These are phyloP conservation scores for Mucor lusitanicus DNA, from an alignment of 371 early-diverging fungal species.

Conservation along the genomic window DNA sequence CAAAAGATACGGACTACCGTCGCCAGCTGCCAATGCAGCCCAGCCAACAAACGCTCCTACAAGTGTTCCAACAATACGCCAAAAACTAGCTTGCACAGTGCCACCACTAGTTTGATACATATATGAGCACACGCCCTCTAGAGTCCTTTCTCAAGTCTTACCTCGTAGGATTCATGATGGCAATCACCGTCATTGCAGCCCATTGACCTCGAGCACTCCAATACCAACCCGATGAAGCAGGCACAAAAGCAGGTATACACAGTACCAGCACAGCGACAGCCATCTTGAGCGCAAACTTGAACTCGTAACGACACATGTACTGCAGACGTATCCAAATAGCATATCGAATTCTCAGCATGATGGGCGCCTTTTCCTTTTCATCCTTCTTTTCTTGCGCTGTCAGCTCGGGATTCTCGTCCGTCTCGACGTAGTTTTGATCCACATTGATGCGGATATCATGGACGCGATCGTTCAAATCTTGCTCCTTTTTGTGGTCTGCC, in stretches of 20 bases:
- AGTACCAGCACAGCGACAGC: constrained; percentile 48
- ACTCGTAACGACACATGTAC: constrained; percentile 49
- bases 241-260: constrained; percentile 53
- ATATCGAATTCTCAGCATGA: constrained; percentile 43
- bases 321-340: constrained; percentile 48
- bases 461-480: not conserved
- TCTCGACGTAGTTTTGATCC: constrained; percentile 1
- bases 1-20: constrained; percentile 52
- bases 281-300: constrained; percentile 65
- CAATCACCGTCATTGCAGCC: constrained; percentile 61
- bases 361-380: constrained; percentile 9
- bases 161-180: constrained; percentile 64
- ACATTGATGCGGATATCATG: constrained; percentile 11
- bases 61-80: constrained; percentile 60
- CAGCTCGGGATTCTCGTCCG: not conserved
- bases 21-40: constrained; percentile 50
- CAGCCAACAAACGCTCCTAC: constrained; percentile 54
- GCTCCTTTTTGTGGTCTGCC: not conserved
- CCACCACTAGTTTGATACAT: constrained; percentile 44
- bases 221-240: constrained; percentile 41
- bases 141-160: not conserved
- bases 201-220: constrained; percentile 57
- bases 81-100: constrained; percentile 52
- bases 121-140: not conserved
- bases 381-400: not conserved